Evolutionary conservation across 208 protist genomes (phyloP).

Genomic region (Herpetomonas tarakana): DNA sequence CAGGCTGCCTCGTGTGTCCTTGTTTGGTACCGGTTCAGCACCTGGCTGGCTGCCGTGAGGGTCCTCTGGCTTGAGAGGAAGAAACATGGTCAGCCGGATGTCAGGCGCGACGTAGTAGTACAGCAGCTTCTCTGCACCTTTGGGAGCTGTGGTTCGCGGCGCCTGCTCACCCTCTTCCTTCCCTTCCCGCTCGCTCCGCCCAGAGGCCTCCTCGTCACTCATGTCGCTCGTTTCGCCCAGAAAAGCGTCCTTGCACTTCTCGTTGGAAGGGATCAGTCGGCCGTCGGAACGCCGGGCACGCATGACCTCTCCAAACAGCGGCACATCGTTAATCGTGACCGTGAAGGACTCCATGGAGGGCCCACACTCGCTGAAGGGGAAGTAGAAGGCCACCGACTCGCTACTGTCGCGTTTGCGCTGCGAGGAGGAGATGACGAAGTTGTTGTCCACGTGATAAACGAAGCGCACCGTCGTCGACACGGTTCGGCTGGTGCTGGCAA

Average conservation of each 20-base stretch:
- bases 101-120: slow-evolving; percentile 40
- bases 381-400: slow-evolving; percentile 44
- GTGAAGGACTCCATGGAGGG: slow-evolving; percentile 30
- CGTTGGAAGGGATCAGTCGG: slow-evolving; percentile 13
- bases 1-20: slow-evolving; percentile 1
- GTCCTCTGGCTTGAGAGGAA: neutral
- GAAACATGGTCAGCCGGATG: slow-evolving; percentile 8
- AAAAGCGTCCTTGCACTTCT: slow-evolving; percentile 14
- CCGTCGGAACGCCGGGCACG: slow-evolving; percentile 13
- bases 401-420: neutral
- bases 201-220: slow-evolving; percentile 14
- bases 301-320: slow-evolving; percentile 43
- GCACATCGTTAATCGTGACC: slow-evolving; percentile 26
- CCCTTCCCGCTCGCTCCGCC: neutral
- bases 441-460: slow-evolving; percentile 22
- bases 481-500: neutral
- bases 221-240: slow-evolving; percentile 30
- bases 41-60: neutral
- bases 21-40: neutral
- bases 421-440: slow-evolving; percentile 1
- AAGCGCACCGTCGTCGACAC: slow-evolving; percentile 31
- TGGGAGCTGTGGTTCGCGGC: slow-evolving; percentile 11
- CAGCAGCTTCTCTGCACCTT: slow-evolving; percentile 24
- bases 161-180: slow-evolving; percentile 15
- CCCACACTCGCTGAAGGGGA: slow-evolving; percentile 66